Evolutionary conservation across 2,329 filamentous ascomycete species (phyloP), one percentile per base, ranked within the genome.

Genomic region (Fusarium dlaminii): DNA sequence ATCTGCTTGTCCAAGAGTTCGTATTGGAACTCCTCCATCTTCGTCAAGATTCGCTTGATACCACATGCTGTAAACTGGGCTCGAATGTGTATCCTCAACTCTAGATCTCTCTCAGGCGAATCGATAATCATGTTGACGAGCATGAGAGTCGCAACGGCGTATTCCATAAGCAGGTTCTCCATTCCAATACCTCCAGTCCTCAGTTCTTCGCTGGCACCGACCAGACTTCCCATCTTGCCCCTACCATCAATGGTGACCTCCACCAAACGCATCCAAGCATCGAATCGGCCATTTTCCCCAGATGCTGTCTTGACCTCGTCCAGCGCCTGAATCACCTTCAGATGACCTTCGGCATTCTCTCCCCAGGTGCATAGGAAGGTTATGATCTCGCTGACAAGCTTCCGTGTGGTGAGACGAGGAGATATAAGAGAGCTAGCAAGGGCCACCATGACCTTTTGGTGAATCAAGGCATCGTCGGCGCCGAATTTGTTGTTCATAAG

Each of bases 401-500:
- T 98, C 78, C 96, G 88, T 3, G 96, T 98, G 55, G 95, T 96
- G 66, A 99, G 87, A 58, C 96, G 91, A 14, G 95, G 93, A 15
- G 95, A 98, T 60, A 95, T 94, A 65, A 99, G 87, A 40, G 94
- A 98, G 29, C 91, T 95, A 56, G 93, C 94, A 49, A 99, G 87
- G 3, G 96, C 94, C 64, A 97, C 91, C 72, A 98, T 92, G 72
- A 98, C 94, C 80, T 96, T 94, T 80, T 96, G 93, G 80, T 98
- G 95, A 69, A 90, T 87, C 65, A 99, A 87, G 24, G 96, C 96
- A 87, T 99, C 95, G 81, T 99, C 96, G 70, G 96, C 96, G 70
- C 96, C 96, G 82, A 97, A 98, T 82, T 98, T 98, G 89, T 98
- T 99, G 90, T 99, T 99, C 93, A 98, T 97, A 66, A 98, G 85